phyloP scores from a whole-genome alignment of 2,329 filamentous ascomycete genomes.

The Leptographium flavum region DNA sequence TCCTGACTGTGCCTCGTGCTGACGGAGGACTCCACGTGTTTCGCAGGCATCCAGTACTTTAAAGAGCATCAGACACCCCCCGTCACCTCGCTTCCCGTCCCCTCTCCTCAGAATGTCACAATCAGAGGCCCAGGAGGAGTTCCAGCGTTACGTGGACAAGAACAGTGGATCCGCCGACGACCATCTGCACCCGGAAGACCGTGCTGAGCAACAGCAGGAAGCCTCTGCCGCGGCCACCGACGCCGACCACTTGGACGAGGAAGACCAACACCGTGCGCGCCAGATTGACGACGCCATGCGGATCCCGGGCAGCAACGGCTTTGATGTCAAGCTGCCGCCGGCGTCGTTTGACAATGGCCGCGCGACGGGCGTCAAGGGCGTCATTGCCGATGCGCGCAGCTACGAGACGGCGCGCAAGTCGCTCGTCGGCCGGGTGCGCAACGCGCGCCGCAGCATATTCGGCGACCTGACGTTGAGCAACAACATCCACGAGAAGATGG shows the following conservation, averaged over 20 bases:
- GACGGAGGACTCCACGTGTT: not conserved
- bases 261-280: constrained; percentile 35
- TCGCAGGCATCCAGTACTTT: not conserved
- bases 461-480: constrained; percentile 19
- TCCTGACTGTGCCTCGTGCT: not conserved
- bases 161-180: constrained; percentile 27
- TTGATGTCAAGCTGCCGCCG: constrained; percentile 39
- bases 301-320: constrained; percentile 34
- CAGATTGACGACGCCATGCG: constrained; percentile 52
- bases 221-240: constrained; percentile 21
- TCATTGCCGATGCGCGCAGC: constrained; percentile 70
- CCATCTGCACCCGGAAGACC: constrained; percentile 43
- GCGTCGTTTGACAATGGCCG: constrained; percentile 50
- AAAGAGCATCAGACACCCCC: not conserved
- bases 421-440: constrained; percentile 36
- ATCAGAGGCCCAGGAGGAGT: constrained; percentile 47
- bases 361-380: constrained; percentile 72
- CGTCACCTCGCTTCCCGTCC: not conserved
- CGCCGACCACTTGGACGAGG: constrained; percentile 38
- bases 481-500: constrained; percentile 5
- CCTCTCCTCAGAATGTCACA: constrained; percentile 31
- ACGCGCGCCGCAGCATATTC: constrained; percentile 40
- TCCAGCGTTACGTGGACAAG: constrained; percentile 46
- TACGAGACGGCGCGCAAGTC: constrained; percentile 53
- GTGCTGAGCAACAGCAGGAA: constrained; percentile 24